Conservation (phyloP, 1,139 yeast genomes). For the Kodamaea alishanica region DNA sequence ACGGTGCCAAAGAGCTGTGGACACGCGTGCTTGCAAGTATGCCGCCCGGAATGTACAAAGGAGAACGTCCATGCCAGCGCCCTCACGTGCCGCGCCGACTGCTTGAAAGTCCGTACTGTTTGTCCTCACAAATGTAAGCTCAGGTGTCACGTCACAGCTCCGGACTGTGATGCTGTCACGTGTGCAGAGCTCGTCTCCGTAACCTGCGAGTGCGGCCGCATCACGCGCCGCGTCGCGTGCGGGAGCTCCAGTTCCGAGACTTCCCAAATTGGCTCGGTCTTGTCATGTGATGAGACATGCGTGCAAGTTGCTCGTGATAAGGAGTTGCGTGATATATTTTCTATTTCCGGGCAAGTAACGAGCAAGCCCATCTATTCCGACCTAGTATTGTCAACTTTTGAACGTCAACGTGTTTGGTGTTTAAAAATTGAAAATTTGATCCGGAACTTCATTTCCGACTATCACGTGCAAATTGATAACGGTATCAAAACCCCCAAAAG, state of each 20-base stretch:
- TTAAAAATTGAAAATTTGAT: constrained; percentile 53
- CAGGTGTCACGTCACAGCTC: constrained; percentile 59
- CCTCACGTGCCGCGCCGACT: constrained; percentile 49
- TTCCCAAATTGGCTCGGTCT: constrained; percentile 27
- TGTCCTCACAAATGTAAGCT: constrained; percentile 66
- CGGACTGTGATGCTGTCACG: constrained; percentile 32
- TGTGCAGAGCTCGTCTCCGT: constrained; percentile 52
- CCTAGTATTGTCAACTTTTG: constrained; percentile 39
- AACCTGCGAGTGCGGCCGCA: constrained; percentile 64
- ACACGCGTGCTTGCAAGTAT: constrained; percentile 63
- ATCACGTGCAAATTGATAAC: constrained; percentile 18
- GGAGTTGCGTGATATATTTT: constrained; percentile 62
- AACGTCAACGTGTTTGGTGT: constrained; percentile 63
- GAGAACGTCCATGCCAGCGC: constrained; percentile 32
- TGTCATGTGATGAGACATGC: constrained; percentile 74
- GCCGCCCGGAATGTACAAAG: constrained; percentile 42
- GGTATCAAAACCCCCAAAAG: constrained; percentile 13
- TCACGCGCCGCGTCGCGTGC: constrained; percentile 46
- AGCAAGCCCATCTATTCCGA: constrained; percentile 39
- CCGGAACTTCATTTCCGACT: constrained; percentile 43
- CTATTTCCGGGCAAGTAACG: constrained; percentile 21
- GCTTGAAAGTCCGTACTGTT: constrained; percentile 46
- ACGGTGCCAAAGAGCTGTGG: constrained; percentile 58
- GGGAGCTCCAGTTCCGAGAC: constrained; percentile 39
- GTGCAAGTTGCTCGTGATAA: constrained; percentile 55